Conservation (phyloP, 2,329 filamentous ascomycete genomes). For the Ambrosiella beaveri region DNA sequence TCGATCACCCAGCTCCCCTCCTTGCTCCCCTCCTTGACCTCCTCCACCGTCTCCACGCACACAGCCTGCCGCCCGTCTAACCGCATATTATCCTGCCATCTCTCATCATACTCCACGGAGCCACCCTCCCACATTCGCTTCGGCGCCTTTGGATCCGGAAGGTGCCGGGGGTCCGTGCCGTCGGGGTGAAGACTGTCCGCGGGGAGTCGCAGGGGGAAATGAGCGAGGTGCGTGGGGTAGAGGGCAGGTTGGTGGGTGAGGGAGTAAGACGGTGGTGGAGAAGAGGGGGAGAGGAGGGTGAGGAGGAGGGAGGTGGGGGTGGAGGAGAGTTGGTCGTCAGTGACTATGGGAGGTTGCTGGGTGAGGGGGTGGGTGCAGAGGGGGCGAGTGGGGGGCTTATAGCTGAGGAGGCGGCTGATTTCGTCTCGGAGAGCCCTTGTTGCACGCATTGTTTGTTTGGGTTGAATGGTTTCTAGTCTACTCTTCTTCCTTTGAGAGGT, state of each 20-base stretch:
- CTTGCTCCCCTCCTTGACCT: constrained; percentile 21
- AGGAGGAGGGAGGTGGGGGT: constrained; percentile 49
- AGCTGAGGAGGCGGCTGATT: too few relatives aligned
- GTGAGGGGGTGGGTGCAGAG: not conserved
- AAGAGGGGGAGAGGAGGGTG: constrained; percentile 31
- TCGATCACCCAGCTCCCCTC: constrained; percentile 31
- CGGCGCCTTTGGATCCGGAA: constrained; percentile 46
- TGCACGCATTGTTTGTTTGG: too few relatives aligned
- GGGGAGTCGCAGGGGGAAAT: constrained; percentile 59
- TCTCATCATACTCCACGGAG: constrained; percentile 36
- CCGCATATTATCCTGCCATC: constrained; percentile 18
- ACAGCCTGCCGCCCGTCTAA: constrained; percentile 24
- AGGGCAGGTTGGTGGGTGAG: constrained; percentile 7
- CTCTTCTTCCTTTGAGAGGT: too few relatives aligned
- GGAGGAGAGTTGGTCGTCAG: constrained; percentile 32
- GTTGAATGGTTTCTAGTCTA: too few relatives aligned
- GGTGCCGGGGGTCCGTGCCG: constrained; percentile 68
- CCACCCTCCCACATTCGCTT: constrained; percentile 86
- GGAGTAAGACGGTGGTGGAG: constrained; percentile 4
- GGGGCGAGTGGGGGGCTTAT: not conserved
- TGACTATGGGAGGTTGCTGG: constrained; percentile 19
- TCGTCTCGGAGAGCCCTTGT: too few relatives aligned
- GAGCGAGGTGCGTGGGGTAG: constrained; percentile 36
- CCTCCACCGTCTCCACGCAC: constrained; percentile 30
- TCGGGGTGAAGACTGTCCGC: constrained; percentile 52